Conservation (phyloP, 768 basidiomycete species). For the Pleurotus cornucopiae region DNA sequence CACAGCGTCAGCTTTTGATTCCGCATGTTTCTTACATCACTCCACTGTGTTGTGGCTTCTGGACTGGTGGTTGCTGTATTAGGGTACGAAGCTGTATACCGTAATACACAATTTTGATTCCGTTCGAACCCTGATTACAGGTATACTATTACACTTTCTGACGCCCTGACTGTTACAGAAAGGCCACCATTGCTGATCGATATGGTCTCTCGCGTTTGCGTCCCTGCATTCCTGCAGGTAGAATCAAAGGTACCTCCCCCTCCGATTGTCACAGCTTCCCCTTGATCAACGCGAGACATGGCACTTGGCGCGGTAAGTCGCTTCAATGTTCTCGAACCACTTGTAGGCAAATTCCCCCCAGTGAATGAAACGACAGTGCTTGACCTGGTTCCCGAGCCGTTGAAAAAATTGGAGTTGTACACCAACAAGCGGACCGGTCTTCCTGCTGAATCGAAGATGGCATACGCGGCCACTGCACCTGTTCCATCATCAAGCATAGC, state of each 20-base stretch:
- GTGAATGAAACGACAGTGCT: conserved; percentile 22
- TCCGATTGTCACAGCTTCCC: conserved; percentile 28
- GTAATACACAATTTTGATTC: too few species aligned
- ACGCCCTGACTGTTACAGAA: conserved; percentile 25
- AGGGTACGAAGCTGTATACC: too few species aligned
- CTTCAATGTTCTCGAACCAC: conserved; percentile 19
- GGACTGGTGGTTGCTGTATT: too few species aligned
- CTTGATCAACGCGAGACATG: conserved; percentile 25
- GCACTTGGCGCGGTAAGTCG: conserved; percentile 31
- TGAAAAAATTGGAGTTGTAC: conserved; percentile 31
- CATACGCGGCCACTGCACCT: conserved; percentile 25
- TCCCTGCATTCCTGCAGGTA: conserved; percentile 21
- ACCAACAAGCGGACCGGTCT: conserved; percentile 25
- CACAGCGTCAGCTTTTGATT: conserved; percentile 6
- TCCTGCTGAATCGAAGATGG: conserved; percentile 19
- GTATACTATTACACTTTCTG: conserved; percentile 32
- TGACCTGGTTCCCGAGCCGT: conserved; percentile 27
- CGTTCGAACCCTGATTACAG: conserved; percentile 9
- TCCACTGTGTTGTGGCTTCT: too few species aligned
- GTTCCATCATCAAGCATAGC: conserved; percentile 31
- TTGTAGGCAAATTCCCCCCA: conserved; percentile 16
- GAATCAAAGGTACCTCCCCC: conserved; percentile 24
- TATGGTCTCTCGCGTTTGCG: conserved; percentile 21
- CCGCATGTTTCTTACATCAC: too few species aligned
- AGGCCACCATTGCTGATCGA: conserved; percentile 17